Conservation (phyloP, 2,329 filamentous ascomycete species). For the Fusarium burgessii region DNA sequence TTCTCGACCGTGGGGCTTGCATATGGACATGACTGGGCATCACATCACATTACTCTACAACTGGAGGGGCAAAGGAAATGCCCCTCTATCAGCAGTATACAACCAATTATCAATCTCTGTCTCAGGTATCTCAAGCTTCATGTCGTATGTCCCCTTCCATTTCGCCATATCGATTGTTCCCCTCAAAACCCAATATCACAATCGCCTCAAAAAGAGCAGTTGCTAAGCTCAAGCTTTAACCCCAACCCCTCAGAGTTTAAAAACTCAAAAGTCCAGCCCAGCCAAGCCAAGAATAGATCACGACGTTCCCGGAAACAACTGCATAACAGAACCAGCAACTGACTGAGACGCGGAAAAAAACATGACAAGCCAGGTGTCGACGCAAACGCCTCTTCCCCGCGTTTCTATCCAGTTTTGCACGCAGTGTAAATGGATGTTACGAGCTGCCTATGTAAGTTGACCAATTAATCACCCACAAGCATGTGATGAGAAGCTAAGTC, state of each 20-base stretch:
- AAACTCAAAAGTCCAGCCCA: constrained; percentile 22
- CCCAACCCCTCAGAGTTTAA: constrained; percentile 6
- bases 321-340: constrained; percentile 4
- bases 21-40: neutral
- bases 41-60: neutral
- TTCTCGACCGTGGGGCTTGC: constrained; percentile 29
- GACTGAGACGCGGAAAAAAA: neutral
- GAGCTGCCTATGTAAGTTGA: constrained; percentile 81
- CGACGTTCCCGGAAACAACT: constrained; percentile 26
- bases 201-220: neutral
- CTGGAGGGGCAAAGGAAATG: constrained; percentile 21
- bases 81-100: neutral
- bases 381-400: constrained; percentile 63
- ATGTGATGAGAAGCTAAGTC: neutral
- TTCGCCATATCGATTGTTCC: neutral
- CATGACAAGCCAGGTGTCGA: constrained; percentile 29
- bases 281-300: constrained; percentile 16
- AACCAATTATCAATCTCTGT: neutral
- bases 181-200: neutral
- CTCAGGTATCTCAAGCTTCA: neutral
- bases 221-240: constrained; percentile 8
- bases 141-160: neutral
- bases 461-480: neutral
- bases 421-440: constrained; percentile 91
- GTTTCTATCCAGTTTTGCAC: constrained; percentile 93